Conservation (phyloP, 345 rosid species). For the Eucalyptus paniculata region DNA sequence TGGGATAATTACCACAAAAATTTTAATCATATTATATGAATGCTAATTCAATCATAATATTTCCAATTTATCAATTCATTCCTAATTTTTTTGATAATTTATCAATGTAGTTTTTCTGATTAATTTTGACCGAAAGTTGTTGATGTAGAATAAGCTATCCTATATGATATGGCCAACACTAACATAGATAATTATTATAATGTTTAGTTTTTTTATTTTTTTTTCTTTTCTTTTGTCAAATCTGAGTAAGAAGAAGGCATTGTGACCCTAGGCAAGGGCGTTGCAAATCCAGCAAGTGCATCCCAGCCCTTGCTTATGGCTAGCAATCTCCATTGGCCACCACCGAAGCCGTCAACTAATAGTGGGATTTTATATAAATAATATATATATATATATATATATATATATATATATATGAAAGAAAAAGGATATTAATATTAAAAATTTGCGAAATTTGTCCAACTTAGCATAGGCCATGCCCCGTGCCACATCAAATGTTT, state of each 20-base stretch:
- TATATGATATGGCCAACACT: rapidly evolving
- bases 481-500: neutral
- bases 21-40: neutral
- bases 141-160: rapidly evolving
- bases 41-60: neutral
- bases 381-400: too few species aligned
- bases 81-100: neutral
- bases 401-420: too few species aligned
- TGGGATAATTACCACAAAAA: neutral
- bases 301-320: neutral
- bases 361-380: neutral
- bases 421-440: too few species aligned
- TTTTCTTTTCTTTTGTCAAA: neutral
- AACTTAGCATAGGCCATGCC: too few species aligned
- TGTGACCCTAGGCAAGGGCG: neutral
- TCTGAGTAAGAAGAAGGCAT: neutral
- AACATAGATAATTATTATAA: too few species aligned
- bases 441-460: neutral
- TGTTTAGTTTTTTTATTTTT: neutral
- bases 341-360: too few species aligned
- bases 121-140: rapidly evolving
- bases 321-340: neutral
- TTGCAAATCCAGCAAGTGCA: neutral
- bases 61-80: neutral
- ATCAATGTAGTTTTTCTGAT: neutral